These are phyloP conservation scores for Candida koratica DNA, from an alignment of 805 yeast species.

Conservation along the genomic window DNA sequence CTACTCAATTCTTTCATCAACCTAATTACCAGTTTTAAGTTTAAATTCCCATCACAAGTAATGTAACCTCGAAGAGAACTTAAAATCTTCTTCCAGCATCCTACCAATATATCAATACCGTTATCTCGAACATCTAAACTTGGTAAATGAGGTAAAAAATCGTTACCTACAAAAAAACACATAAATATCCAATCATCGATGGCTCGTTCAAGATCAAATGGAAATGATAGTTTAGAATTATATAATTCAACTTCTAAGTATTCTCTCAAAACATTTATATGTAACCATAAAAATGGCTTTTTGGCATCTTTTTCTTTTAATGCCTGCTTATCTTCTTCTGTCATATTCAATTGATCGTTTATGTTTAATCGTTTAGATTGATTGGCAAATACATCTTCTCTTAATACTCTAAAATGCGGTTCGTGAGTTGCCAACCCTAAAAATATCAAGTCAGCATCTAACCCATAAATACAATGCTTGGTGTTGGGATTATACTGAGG, in stretches of 20 bases:
- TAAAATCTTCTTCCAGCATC: conserved; percentile 75
- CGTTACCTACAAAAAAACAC: conserved; percentile 98
- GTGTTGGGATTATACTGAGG: conserved; percentile 90
- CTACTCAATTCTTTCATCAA: conserved; percentile 60
- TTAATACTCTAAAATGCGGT: conserved; percentile 87
- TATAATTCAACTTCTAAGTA: conserved; percentile 78
- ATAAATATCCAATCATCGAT: conserved; percentile 98
- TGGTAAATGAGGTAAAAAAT: conserved; percentile 95
- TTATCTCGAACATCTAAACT: conserved; percentile 92
- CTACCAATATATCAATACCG: conserved; percentile 77
- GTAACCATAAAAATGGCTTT: conserved; percentile 93
- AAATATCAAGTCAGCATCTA: conserved; percentile 96
- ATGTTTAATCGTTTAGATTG: conserved; percentile 46
- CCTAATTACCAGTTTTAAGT: conserved; percentile 70
- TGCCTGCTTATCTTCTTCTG: conserved; percentile 51
- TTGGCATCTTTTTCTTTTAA: conserved; percentile 44
- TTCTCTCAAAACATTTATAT: conserved; percentile 81
- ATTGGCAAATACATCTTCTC: conserved; percentile 96
- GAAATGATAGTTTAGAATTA: conserved; percentile 64
- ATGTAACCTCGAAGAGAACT: conserved; percentile 70
- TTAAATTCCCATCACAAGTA: conserved; percentile 85
- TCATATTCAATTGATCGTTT: conserved; percentile 52
- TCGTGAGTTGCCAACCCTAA: conserved; percentile 96
- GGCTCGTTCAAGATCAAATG: conserved; percentile 88
- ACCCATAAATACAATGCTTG: conserved; percentile 92